Base-by-base conservation (phyloP, 805 yeast genomes). In the Nakazawaea anatomiae region DNA sequence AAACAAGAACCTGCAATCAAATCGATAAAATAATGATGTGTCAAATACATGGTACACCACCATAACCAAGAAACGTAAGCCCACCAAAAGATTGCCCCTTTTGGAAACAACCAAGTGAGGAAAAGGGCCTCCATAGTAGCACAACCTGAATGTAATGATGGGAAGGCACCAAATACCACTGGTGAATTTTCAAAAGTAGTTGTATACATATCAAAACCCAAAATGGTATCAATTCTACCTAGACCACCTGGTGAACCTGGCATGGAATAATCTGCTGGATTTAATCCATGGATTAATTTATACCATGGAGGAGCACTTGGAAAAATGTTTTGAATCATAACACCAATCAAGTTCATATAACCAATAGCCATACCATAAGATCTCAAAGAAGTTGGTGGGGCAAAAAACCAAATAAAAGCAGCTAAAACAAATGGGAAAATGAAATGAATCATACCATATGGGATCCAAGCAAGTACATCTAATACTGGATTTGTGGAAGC, bases 291-390 rank as follows among this genome's bases (percentile, higher is more conserved):
- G 46, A 84, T 66, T 53, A 81, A 81, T 60, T 88, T 87, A 65
- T 92, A 92, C 99, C 99, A 92, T 18, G 99, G 99, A 11, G 99
- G 96, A 49, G 98, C 97, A 46, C 94, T 88, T 5, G 99, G 96
- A 65, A 89, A 89, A 5, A 83, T 55, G 57, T 89, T 76, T 70
- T 94, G 98, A 51, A 80, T 79, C 36, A 86, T 61, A 34, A 92
- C 97, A 42, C 97, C 98, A 47, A 82, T 65, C 56, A 91, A 67
- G 68, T 92, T 94, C 92, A 90, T 87, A 72, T 87, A 89, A 10
- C 99, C 99, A 70, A 94, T 91, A 4, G 97, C 89, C 71, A 90
- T 88, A 2, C 89, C 96, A 68, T 85, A 92, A 6, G 88, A 80
- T 53, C 95, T 80, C 41, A 92, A 69, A 4, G 89, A 73, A 9